phyloP scores from a whole-genome alignment of 768 basidiomycete genomes.

The Tulasnella sp. region DNA sequence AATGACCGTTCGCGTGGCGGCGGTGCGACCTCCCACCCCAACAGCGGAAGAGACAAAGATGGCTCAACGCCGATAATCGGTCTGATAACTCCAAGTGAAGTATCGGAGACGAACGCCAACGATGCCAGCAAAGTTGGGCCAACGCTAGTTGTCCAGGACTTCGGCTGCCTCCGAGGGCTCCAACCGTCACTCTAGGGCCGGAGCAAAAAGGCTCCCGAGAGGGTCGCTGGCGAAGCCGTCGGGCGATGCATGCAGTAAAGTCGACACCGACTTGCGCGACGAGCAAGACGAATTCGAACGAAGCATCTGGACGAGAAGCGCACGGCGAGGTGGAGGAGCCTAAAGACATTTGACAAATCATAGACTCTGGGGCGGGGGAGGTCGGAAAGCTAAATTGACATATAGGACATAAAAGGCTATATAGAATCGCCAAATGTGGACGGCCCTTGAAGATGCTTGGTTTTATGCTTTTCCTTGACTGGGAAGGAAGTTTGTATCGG shows the following conservation, averaged over 20 bases:
- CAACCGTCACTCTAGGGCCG: background rate
- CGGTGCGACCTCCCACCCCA: too few species aligned
- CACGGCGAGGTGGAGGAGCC: background rate
- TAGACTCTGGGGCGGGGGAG: background rate
- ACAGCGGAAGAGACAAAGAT: background rate
- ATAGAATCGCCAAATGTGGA: too few species aligned
- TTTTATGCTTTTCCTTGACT: background rate
- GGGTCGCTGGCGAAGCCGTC: background rate
- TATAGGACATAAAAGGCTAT: background rate
- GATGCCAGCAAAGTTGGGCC: too few species aligned
- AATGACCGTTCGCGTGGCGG: too few species aligned
- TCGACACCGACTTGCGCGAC: background rate
- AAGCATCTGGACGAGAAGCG: background rate
- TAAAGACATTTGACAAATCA: background rate
- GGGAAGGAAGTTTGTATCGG: background rate
- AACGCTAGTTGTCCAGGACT: background rate
- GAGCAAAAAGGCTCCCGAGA: background rate
- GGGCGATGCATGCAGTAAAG: background rate
- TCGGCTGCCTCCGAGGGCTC: background rate
- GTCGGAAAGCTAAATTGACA: background rate
- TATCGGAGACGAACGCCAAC: too few species aligned
- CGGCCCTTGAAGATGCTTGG: background rate
- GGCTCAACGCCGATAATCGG: background rate
- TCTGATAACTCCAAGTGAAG: too few species aligned
- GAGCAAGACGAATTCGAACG: background rate